Conservation (phyloP, 495 filamentous ascomycete genomes). For the Xylona heveae region DNA sequence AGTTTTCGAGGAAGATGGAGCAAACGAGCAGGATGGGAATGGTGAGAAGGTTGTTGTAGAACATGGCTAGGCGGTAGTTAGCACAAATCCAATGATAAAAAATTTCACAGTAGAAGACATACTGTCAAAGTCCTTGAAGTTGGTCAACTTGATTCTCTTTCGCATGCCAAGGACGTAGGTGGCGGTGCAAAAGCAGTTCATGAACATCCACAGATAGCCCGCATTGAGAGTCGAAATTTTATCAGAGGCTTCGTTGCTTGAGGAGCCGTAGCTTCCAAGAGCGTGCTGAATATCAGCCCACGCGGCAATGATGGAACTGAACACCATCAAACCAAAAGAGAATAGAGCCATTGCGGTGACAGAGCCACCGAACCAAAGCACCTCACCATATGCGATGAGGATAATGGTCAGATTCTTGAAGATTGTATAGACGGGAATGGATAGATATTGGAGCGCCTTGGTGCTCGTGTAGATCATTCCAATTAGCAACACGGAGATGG, state of each 20-base stretch:
- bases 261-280: conserved; percentile 34
- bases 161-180: conserved; percentile 84
- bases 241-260: conserved; percentile 34
- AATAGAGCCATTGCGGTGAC: conserved; percentile 76
- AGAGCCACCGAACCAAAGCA: conserved; percentile 94
- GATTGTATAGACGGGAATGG: conserved; percentile 97
- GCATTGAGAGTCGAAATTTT: conserved; percentile 80
- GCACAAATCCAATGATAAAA: neutral
- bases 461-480: conserved; percentile 98
- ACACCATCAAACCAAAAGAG: conserved; percentile 94
- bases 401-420: conserved; percentile 99
- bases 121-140: conserved; percentile 99
- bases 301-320: conserved; percentile 84
- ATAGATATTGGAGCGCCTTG: conserved; percentile 91
- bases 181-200: conserved; percentile 93
- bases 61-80: conserved; percentile 59
- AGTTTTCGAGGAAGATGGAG: conserved; percentile 76
- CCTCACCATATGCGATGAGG: conserved; percentile 94
- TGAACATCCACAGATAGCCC: conserved; percentile 93
- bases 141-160: conserved; percentile 97
- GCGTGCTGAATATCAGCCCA: conserved; percentile 96
- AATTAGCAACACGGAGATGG: conserved; percentile 87
- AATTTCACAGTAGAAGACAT: conserved; percentile 19
- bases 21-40: conserved; percentile 76
- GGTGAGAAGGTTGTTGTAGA: conserved; percentile 97